Base-by-base conservation (phyloP, 257 asterid species). In the Asclepias syriaca region DNA sequence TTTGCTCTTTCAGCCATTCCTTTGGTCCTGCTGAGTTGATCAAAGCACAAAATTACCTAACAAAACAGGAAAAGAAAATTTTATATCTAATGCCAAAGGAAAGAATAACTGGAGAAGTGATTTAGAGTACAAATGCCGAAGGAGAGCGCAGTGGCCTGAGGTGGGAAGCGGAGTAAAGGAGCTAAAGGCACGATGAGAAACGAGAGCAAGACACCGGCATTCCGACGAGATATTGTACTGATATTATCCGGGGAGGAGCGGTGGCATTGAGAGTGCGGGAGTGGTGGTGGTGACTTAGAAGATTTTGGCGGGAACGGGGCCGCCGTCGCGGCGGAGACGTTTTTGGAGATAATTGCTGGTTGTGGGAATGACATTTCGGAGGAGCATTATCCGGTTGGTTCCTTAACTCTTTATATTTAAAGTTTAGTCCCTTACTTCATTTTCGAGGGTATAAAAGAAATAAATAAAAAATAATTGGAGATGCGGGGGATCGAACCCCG, bases 1-100 rank as follows among this genome's bases (percentile, higher is more conserved):
- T 93, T 70, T 93, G 98, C 81, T 90, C 98, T 82, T 80, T 82
- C 71, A 89, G 89, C 98, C 97, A 93, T 40, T 89, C 93, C 87
- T 89, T 94, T 6, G 97, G 97, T 89, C 98, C 98, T 85, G 98
- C 97, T 94, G 91, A 79, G 74, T 78, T 40, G 77, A 69, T 70
- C 18, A 19, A 74, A 67, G 51, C 29, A 67, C 21, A 21, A 63
- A 49, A 32, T 18, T 6, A 32, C 21, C 49, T 57, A 49, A 37
- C 22, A 37, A 59, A 65, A 66, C 21, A 19, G 45, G 2, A 0
- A 45, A 19, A 48, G 24, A 57, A 11, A 22, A 1, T 58, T 58
- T 58, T 24, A 22, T 5, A 2, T 19, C 21, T 54, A 54, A 29
- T 13, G 37, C 18, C 0, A 45, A 29, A 19, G 19, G 19, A 50